phyloP scores from a whole-genome alignment of 2,329 filamentous ascomycete species.

The Penicillium sp. region DNA sequence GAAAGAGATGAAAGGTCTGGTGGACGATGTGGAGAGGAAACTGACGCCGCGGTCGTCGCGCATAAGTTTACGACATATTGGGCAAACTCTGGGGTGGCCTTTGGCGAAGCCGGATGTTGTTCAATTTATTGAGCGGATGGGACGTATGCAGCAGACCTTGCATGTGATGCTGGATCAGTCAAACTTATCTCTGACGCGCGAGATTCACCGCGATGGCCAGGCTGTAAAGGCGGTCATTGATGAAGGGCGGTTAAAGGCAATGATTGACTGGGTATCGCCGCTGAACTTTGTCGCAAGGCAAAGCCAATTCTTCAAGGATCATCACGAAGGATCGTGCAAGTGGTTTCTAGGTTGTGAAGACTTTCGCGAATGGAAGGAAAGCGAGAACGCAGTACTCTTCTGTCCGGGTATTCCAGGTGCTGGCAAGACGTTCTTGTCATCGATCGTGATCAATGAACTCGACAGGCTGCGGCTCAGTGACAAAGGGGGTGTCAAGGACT shows the following conservation, averaged over 20 bases:
- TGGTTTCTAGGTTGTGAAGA: conserved; percentile 4
- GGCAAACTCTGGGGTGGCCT: conserved; percentile 2
- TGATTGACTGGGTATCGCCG: conserved; percentile 2
- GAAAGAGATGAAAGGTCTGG: not conserved
- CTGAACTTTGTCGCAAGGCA: conserved; percentile 4
- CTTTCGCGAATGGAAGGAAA: not conserved
- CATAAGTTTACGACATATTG: not conserved
- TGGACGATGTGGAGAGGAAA: conserved; percentile 10
- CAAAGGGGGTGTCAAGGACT: conserved; percentile 2
- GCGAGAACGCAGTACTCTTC: not conserved
- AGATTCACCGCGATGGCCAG: conserved; percentile 1
- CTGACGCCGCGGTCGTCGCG: not conserved
- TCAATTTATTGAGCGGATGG: not conserved
- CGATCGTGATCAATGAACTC: conserved; percentile 3
- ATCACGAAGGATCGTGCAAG: conserved; percentile 2
- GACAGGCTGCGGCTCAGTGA: conserved; percentile 2
- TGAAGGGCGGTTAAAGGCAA: conserved; percentile 1
- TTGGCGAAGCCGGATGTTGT: not conserved
- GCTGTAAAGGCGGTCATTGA: not conserved
- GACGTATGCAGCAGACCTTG: conserved; percentile 1
- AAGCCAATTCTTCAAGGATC: conserved; percentile 3
- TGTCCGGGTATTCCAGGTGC: conserved; percentile 3
- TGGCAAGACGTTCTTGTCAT: not conserved
- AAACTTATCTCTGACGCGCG: not conserved
- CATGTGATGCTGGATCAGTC: conserved; percentile 1